Evolutionary conservation across 176 grass and related monocot genomes (phyloP).

Genomic region (Carex scoparia): DNA sequence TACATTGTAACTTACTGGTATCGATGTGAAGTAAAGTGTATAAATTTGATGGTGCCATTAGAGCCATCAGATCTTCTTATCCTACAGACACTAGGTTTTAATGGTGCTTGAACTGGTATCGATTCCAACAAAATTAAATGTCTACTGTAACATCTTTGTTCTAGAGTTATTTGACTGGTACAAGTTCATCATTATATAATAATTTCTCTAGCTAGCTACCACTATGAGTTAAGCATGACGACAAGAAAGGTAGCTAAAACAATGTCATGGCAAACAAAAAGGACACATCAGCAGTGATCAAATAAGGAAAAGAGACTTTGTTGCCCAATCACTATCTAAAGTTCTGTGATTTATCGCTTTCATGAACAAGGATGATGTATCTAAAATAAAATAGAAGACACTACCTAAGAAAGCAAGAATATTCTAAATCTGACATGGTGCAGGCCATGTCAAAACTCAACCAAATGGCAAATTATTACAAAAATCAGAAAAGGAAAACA

Average conservation of each 20-base stretch:
- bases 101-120: background rate
- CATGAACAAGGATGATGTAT: slow-evolving; percentile 9
- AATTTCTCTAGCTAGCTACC: background rate
- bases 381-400: background rate
- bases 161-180: background rate
- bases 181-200: background rate
- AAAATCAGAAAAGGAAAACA: slow-evolving; percentile 2
- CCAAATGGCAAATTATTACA: background rate
- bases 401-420: slow-evolving; percentile 9
- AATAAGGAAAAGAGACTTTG: background rate
- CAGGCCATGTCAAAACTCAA: slow-evolving; percentile 21
- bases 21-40: too few species aligned
- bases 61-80: too few species aligned
- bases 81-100: too few species aligned
- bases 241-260: background rate
- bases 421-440: slow-evolving; percentile 16
- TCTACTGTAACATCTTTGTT: background rate
- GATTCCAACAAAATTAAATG: background rate
- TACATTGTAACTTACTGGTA: too few species aligned
- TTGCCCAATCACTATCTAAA: background rate
- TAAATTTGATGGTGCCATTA: too few species aligned
- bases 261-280: background rate
- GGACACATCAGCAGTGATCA: background rate
- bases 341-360: background rate
- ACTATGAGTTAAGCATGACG: background rate